A percentile compares a stretch with the other conserved stretches of the same genome.
Conservation (phyloP, 164 flowering plant species). For the Macadamia integrifolia region DNA sequence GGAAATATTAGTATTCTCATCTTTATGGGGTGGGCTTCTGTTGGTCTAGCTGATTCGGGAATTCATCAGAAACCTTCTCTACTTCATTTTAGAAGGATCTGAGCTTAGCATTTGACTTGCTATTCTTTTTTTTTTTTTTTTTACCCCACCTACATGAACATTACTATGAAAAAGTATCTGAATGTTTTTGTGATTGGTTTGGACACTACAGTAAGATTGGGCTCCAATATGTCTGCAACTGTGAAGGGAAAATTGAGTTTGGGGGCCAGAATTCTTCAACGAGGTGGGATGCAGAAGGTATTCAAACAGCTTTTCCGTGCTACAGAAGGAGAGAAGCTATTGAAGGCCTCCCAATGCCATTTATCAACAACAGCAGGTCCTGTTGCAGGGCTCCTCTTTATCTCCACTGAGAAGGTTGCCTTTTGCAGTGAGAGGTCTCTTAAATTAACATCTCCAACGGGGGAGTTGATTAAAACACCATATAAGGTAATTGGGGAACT, state of each 20-base stretch:
- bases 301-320: constrained; percentile 30
- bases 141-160: no score
- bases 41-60: no score
- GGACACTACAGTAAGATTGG: constrained; percentile 35
- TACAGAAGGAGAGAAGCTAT: constrained; percentile 34
- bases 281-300: constrained; percentile 38
- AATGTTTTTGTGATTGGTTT: neutral
- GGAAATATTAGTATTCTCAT: no score
- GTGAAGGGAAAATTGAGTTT: constrained; percentile 44
- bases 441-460: no score
- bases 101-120: neutral
- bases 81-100: no score
- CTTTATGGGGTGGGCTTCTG: no score
- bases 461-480: no score
- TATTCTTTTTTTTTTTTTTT: no score
- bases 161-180: constrained; percentile 6
- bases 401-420: neutral
- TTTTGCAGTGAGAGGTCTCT: no score
- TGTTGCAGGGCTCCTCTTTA: constrained; percentile 48
- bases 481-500: neutral
- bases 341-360: constrained; percentile 10
- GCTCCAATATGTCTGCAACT: constrained; percentile 37
- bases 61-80: no score
- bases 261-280: constrained; percentile 39
- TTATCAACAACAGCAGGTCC: constrained; percentile 26